Percentiles rank a stretch among this genome's conserved stretches.
Evolutionary conservation across 2,329 filamentous ascomycete species (phyloP).

Genomic region (Aspergillus sp.): DNA sequence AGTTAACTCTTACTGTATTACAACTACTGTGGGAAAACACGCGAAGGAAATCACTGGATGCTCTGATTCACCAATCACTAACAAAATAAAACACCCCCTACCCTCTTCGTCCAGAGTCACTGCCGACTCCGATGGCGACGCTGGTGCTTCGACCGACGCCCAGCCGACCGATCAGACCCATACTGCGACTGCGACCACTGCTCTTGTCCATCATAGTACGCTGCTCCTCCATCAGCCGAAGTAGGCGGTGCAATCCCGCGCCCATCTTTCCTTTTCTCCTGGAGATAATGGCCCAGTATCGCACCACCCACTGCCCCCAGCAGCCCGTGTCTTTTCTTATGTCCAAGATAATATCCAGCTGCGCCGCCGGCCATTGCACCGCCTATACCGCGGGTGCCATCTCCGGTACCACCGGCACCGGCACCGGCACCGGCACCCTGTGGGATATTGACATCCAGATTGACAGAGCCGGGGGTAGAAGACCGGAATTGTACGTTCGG

Average conservation of each 20-base stretch:
- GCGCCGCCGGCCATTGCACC: slow-evolving; percentile 58
- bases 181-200: slow-evolving; percentile 20
- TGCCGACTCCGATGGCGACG: slow-evolving; percentile 14
- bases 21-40: not conserved
- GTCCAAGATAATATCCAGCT: slow-evolving; percentile 57
- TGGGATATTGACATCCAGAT: no score
- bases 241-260: no score
- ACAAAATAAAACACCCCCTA: no score
- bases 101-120: no score
- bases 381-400: slow-evolving; percentile 56
- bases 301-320: slow-evolving; percentile 60
- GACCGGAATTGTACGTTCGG: no score
- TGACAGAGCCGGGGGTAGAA: no score
- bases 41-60: not conserved
- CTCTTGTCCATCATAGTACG: slow-evolving; percentile 40
- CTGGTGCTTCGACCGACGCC: slow-evolving; percentile 23
- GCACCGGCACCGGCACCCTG: slow-evolving; percentile 24
- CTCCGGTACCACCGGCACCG: slow-evolving; percentile 25
- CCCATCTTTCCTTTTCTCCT: slow-evolving; percentile 42
- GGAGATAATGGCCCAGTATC: slow-evolving; percentile 54
- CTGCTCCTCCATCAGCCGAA: no score
- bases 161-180: slow-evolving; percentile 15
- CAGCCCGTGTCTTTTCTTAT: slow-evolving; percentile 57
- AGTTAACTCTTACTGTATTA: no score
- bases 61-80: no score